Conservation (phyloP, 352 stramenopile genomes). For the Phytophthora vignae region DNA sequence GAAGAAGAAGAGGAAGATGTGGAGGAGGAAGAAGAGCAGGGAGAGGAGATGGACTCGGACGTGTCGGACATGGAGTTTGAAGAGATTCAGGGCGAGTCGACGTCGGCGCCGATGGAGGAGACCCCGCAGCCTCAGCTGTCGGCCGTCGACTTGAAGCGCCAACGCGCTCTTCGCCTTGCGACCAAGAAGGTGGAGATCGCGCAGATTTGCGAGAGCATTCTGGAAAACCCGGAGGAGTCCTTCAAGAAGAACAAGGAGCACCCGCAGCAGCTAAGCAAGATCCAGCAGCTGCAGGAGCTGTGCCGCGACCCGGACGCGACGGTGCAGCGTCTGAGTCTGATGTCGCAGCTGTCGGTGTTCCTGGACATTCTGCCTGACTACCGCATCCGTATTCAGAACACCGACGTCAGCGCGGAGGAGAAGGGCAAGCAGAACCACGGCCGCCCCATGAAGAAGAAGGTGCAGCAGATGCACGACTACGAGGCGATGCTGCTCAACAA, state of each 20-base stretch:
- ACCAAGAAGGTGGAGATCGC: conserved; percentile 92
- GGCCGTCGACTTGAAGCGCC: conserved; percentile 68
- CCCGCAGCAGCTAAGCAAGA: conserved; percentile 77
- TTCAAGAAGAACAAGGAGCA: conserved; percentile 91
- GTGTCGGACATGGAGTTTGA: conserved; percentile 89
- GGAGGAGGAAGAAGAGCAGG: conserved; percentile 46
- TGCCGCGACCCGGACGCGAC: conserved; percentile 77
- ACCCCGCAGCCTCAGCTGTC: conserved; percentile 27
- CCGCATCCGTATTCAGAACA: conserved; percentile 91
- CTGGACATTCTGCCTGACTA: conserved; percentile 96
- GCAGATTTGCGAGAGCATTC: conserved; percentile 89
- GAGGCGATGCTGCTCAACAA: conserved; percentile 78
- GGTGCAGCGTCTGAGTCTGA: conserved; percentile 88
- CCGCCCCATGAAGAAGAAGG: conserved; percentile 85
- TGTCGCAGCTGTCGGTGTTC: conserved; percentile 95
- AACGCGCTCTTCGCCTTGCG: conserved; percentile 71
- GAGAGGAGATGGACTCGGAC: conserved; percentile 65
- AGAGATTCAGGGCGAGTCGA: conserved; percentile 54
- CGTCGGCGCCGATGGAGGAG: conserved; percentile 11
- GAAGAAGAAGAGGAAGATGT: conserved; percentile 47
- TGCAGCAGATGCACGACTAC: conserved; percentile 89
- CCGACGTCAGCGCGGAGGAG: conserved; percentile 75
- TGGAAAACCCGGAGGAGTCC: conserved; percentile 87
- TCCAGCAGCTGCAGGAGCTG: conserved; percentile 79
- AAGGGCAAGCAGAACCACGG: conserved; percentile 87